Evolutionary conservation across 1,139 yeast species (phyloP).

Genomic region (Blastobotrys raffinosifermentans): DNA sequence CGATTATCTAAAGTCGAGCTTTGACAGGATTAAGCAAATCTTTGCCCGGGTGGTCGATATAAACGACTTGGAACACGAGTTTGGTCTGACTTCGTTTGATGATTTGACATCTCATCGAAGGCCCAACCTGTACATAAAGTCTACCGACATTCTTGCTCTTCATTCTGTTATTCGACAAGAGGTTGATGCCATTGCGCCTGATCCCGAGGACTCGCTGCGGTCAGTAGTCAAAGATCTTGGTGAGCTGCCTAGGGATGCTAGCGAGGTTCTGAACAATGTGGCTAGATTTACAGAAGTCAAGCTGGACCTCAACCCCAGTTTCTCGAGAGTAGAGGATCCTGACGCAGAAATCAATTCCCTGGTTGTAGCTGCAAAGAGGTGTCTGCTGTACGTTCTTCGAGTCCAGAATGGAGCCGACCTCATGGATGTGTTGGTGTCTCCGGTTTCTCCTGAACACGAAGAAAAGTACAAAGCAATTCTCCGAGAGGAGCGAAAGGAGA

Average conservation of each 20-base stretch:
- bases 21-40: slow-evolving; percentile 42
- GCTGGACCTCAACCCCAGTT: slow-evolving; percentile 39
- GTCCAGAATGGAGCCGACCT: slow-evolving; percentile 71
- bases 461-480: slow-evolving; percentile 52
- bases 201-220: slow-evolving; percentile 52
- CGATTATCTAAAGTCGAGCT: slow-evolving; percentile 53
- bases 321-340: slow-evolving; percentile 36
- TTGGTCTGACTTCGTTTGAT: slow-evolving; percentile 59
- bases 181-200: slow-evolving; percentile 42
- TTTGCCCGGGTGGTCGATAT: slow-evolving; percentile 49
- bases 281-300: slow-evolving; percentile 37
- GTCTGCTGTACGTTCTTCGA: slow-evolving; percentile 70
- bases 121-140: slow-evolving; percentile 57
- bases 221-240: slow-evolving; percentile 40
- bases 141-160: slow-evolving; percentile 58
- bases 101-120: slow-evolving; percentile 64
- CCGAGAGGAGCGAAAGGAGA: slow-evolving; percentile 37
- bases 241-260: slow-evolving; percentile 39
- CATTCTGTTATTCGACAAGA: slow-evolving; percentile 54
- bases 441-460: slow-evolving; percentile 66
- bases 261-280: slow-evolving; percentile 37
- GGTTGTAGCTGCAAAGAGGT: slow-evolving; percentile 75
- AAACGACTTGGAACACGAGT: slow-evolving; percentile 53
- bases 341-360: slow-evolving; percentile 42
- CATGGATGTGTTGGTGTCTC: slow-evolving; percentile 66